Base-by-base conservation (phyloP, 2,329 filamentous ascomycete genomes). In the Aspergillus neotritici region DNA sequence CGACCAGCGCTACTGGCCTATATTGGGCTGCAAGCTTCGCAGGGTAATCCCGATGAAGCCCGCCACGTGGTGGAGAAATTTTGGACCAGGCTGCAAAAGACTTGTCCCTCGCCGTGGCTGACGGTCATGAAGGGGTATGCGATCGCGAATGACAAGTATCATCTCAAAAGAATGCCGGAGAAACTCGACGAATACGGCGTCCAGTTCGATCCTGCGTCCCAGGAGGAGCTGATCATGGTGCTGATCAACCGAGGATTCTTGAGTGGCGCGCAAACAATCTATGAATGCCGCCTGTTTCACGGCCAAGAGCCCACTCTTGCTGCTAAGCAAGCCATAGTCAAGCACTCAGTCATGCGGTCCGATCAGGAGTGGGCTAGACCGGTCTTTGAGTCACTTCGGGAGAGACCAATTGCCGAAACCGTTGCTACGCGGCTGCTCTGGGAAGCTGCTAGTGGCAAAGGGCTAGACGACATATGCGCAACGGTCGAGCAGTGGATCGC, bases 351-450 rank as follows among this genome's bases (percentile, higher is more conserved):
- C 41, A 74, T 78, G 15, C 81, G 79, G 41, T 66, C 75, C 16
- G 71, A 84, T 41, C 56, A 76, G 34, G 72, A 78, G 1, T 87
- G 84, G 79, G 82, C 80, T 1, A 74, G 77, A 41, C 61, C 69
- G 1, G 68, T 85, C 9, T 80, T 88, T 46, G 70, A 67, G n/a
- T 65, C 63, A 10, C 49, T 75, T 34, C 53, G 67, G 2, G 51
- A 70, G 59, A 34, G 68, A 63, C 40, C 74, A 69, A 60, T 58
- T 33, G 80, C 83, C 49, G 65, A 73, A 28, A 76, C 76, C 15
- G 88, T 86, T 81, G 84, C 93, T 57, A 75, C 83, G 10, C 71
- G 87, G 10, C 77, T 93, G 34, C 79, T 87, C 40, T 90, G 85
- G 81, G 83, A 87, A 25, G 82, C 86, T 10, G 76, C 84, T 6